Evolutionary conservation across 345 rosid species (phyloP).

Genomic region (Bretschneidera sinensis): DNA sequence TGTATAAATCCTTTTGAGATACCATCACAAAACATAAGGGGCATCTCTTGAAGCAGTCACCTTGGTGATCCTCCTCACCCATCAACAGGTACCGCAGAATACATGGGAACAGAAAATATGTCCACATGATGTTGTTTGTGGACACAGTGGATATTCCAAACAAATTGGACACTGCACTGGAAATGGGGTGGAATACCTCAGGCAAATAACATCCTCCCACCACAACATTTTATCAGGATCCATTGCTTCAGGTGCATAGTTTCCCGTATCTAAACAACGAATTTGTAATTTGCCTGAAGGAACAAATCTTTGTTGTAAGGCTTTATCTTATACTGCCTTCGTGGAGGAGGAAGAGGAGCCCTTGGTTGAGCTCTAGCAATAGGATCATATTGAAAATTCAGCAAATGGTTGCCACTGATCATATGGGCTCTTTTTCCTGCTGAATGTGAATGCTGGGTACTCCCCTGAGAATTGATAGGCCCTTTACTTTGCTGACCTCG

Average conservation of each 20-base stretch:
- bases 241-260: conserved; percentile 56
- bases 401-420: conserved; percentile 74
- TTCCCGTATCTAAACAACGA: conserved; percentile 80
- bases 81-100: conserved; percentile 68
- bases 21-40: conserved; percentile 92
- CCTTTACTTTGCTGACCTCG: conserved; percentile 34
- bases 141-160: conserved; percentile 84
- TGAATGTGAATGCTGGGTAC: conserved; percentile 33
- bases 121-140: conserved; percentile 96
- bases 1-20: conserved; percentile 72
- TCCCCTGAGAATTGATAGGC: conserved; percentile 36
- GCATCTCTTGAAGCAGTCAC: conserved; percentile 68
- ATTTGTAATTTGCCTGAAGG: conserved; percentile 95
- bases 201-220: conserved; percentile 90
- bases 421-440: conserved; percentile 68
- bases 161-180: conserved; percentile 94
- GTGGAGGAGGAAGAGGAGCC: conserved; percentile 44
- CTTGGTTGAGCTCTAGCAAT: conserved; percentile 56
- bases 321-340: conserved; percentile 58
- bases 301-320: conserved; percentile 90
- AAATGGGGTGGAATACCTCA: conserved; percentile 75
- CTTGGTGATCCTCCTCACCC: conserved; percentile 64
- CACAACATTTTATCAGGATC: conserved; percentile 86
- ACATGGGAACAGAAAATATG: conserved; percentile 94
- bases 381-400: conserved; percentile 93